Base-by-base conservation (phyloP, 768 basidiomycete genomes). In the Macrolepiota dolichaula region DNA sequence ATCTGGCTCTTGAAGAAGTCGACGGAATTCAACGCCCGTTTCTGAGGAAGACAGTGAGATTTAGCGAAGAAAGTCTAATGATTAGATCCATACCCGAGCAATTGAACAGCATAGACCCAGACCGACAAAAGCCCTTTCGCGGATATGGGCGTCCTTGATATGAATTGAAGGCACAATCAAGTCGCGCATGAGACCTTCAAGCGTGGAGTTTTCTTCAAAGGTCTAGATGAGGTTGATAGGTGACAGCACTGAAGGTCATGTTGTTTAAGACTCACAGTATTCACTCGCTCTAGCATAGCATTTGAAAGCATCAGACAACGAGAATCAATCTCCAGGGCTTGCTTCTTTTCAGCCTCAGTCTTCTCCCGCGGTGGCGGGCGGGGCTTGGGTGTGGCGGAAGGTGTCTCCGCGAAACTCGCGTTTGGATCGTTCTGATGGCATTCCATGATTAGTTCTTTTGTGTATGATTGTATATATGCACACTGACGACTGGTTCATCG, bases 81-180 rank as follows among this genome's bases (percentile, higher is more conserved):
- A 24, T 52, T 36, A 49, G 29, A 22, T 38, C 51, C 72, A 5
- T 40, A 87, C 87, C 75, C 86, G 83, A 36, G 90, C 93, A 62
- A 97, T 92, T 59, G 95, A 83, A 68, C 89, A 94, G 69, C 92
- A 94, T 11, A 96, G 76, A 1, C 93, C 94, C 1, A 97, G 77
- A 63, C 86, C 85, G 58, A 92, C 76, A 12, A 95, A 78, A 0
- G 93, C 93, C 70, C 88, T 87, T 71, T 94, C 91, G 40, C 92
- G 82, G 67, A 95, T 80, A 0, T 81, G 79, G 4, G 91, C 79
- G 66, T 96, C 94, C 73, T 96, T 96, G 55, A 92, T 85, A 69
- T 89, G 87, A 38, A 98, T 92, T 3, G 92, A 86, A 3, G 96
- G 96, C 25, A 97, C 84, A 67, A 98, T 93, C 24, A 99, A 77